Evolutionary conservation across 257 asterid species (phyloP), one percentile per base, ranked within the genome.

Genomic region (Solanum bulbocastanum): DNA sequence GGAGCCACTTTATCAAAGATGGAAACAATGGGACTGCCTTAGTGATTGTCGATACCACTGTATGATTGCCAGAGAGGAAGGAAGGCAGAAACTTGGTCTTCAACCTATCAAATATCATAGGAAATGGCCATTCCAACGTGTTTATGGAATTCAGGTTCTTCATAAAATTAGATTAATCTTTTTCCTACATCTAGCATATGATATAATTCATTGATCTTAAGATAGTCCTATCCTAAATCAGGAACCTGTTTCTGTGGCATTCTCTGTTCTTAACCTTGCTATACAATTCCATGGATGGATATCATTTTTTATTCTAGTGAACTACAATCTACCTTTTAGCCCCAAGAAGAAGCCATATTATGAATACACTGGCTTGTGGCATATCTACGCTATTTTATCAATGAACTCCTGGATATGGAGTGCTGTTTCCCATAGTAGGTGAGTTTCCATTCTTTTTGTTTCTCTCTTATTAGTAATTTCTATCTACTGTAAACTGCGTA

Each of bases 201-300:
- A 46, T 46, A 46, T 81, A 44, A 60, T 86, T 86, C 32, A 76
- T 44, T 32, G 73, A 81, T 58, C 89, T 84, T 60, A 68, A 32
- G 85, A 9, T 36, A 12, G 82, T 83, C 40, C 37, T 30, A 20
- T 16, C 32, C 49, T 81, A 88, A 86, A 79, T 65, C 95, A 95
- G 98, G 98, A 96, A 93, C 99, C 98, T 88, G 96, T 96, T 91
- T 94, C 98, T 18, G 98, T 96, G 83, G 99, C 98, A 88, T 86
- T 96, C 62, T 96, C 98, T 56, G 95, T 94, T 60, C 95, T 96
- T 75, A 96, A 95, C 91, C 99, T 96, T 76, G 98, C 98, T 36
- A 92, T 94, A 62, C 99, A 96, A 56, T 95, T 96, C 91, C 99
- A 96, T 84, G 98, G 99, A 84, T 96, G 98, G 99, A 94, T 96